Conservation (phyloP, 148 eudicot species). For the Chenopodium quinoa region DNA sequence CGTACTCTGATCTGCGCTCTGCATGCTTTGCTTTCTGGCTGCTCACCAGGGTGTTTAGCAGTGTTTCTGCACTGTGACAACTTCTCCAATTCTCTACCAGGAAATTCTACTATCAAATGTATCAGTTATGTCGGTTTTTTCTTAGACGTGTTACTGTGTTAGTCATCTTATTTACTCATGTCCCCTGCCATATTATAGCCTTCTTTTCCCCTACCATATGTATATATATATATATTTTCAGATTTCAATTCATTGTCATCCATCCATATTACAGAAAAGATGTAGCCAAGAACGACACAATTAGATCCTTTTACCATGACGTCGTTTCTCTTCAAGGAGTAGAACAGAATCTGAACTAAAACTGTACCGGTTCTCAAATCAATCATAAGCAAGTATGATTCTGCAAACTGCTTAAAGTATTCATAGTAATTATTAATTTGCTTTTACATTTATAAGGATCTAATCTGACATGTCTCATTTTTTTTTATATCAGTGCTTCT, state of each 20-base stretch:
- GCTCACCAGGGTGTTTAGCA: slow-evolving; percentile 96
- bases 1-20: slow-evolving; percentile 11
- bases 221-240: not conserved
- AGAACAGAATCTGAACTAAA: slow-evolving; percentile 51
- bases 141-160: slow-evolving; percentile 48
- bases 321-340: slow-evolving; percentile 78
- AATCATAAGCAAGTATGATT: slow-evolving; percentile 57
- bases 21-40: slow-evolving; percentile 57
- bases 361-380: slow-evolving; percentile 49
- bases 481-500: slow-evolving; percentile 66
- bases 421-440: not conserved
- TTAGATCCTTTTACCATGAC: slow-evolving; percentile 49
- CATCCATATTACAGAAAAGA: slow-evolving; percentile 53
- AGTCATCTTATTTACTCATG: slow-evolving; percentile 20
- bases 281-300: slow-evolving; percentile 45
- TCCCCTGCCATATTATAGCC: not conserved
- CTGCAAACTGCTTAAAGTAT: not conserved
- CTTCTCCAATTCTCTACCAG: slow-evolving; percentile 63
- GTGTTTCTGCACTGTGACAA: slow-evolving; percentile 77
- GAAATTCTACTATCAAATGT: slow-evolving; percentile 71
- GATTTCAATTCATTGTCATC: slow-evolving; percentile 18
- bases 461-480: not conserved
- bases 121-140: slow-evolving; percentile 93
- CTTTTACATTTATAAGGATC: not conserved
- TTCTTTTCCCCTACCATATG: not conserved